Evolutionary conservation across 2,329 filamentous ascomycete genomes (phyloP).

Genomic region (Fusarium proliferatum): DNA sequence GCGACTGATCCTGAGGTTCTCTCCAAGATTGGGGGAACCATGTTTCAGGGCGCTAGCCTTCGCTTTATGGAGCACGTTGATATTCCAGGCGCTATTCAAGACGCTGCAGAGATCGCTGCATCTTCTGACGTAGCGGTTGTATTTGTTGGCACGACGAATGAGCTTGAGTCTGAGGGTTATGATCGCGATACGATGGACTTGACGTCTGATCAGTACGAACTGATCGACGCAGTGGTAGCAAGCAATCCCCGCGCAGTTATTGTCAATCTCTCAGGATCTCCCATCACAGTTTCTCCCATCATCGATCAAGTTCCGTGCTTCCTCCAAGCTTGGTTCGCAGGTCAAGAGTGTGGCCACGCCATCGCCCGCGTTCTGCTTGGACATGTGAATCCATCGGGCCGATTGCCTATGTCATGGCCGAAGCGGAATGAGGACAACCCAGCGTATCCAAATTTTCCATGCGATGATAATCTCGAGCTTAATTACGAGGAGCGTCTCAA

Average conservation of each 20-base stretch:
- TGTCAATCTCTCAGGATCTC: neutral
- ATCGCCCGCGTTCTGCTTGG: neutral
- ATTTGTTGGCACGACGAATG: constrained; percentile 6
- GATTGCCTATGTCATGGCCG: constrained; percentile 1
- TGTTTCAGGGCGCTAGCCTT: constrained; percentile 10
- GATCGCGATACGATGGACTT: constrained; percentile 14
- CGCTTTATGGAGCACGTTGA: constrained; percentile 1
- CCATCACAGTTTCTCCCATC: neutral
- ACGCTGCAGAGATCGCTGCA: neutral
- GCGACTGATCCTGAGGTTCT: neutral
- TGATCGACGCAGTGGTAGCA: neutral
- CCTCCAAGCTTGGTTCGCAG: constrained; percentile 1
- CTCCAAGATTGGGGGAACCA: neutral
- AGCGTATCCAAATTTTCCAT: neutral
- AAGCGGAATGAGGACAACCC: constrained; percentile 3
- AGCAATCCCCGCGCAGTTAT: neutral
- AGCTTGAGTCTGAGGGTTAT: constrained; percentile 12
- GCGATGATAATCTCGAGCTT: neutral
- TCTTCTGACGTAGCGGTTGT: neutral
- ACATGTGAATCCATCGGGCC: neutral
- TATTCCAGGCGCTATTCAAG: neutral
- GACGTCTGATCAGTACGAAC: neutral
- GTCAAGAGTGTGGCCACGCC: neutral
- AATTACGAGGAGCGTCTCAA: constrained; percentile 5
- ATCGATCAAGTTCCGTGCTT: neutral